These are phyloP conservation scores for Ustilago tritici DNA, from an alignment of 1,284 basidiomycete species.

Conservation along the genomic window DNA sequence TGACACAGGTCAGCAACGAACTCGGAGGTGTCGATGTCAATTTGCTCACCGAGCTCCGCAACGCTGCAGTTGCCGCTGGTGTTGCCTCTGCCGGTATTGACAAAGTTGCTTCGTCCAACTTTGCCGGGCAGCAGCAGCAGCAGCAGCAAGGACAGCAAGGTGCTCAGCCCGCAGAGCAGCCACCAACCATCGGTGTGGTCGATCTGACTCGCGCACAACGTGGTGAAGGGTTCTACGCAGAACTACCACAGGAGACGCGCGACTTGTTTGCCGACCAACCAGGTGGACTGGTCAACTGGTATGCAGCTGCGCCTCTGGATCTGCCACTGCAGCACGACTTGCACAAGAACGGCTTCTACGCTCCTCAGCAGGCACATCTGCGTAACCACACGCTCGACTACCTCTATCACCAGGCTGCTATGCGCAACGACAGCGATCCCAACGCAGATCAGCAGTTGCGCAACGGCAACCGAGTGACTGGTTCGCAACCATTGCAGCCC, in stretches of 20 bases:
- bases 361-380: slow-evolving; percentile 40
- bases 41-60: slow-evolving; percentile 43
- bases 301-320: slow-evolving; percentile 56
- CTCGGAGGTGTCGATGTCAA: slow-evolving; percentile 40
- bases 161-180: slow-evolving; percentile 14
- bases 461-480: slow-evolving; percentile 16
- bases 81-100: slow-evolving; percentile 32
- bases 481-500: slow-evolving; percentile 35
- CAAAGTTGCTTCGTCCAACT: slow-evolving; percentile 34
- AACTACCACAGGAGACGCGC: slow-evolving; percentile 50
- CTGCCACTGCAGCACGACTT: slow-evolving; percentile 50
- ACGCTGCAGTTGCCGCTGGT: slow-evolving; percentile 42
- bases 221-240: slow-evolving; percentile 54
- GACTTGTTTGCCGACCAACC: slow-evolving; percentile 54
- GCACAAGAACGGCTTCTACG: slow-evolving; percentile 49
- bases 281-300: slow-evolving; percentile 57
- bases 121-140: slow-evolving; percentile 9
- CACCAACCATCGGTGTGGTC: slow-evolving; percentile 34
- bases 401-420: slow-evolving; percentile 39
- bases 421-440: slow-evolving; percentile 19
- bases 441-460: slow-evolving; percentile 18
- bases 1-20: slow-evolving; percentile 36
- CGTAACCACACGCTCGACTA: slow-evolving; percentile 53
- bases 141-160: neutral
- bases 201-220: slow-evolving; percentile 45